Evolutionary conservation across 176 grass and related monocot genomes (phyloP).

Genomic region (Cenchrus americanus): DNA sequence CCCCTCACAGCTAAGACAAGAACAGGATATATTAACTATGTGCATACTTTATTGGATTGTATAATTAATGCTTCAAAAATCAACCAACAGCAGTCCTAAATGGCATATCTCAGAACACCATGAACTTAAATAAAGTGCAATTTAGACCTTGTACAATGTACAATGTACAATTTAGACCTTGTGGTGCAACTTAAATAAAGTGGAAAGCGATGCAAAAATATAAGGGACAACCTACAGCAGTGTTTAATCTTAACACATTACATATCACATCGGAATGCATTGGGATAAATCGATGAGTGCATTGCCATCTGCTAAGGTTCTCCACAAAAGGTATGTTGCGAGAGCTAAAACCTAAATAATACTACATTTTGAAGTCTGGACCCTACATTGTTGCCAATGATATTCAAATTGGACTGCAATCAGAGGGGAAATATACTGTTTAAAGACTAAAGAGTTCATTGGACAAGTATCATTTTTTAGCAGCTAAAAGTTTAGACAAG

Average conservation of each 20-base stretch:
- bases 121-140: background rate
- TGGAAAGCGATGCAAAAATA: slow-evolving; percentile 15
- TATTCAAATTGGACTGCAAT: slow-evolving; percentile 4
- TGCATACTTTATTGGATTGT: background rate
- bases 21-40: slow-evolving; percentile 4
- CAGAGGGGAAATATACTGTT: background rate
- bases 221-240: background rate
- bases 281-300: background rate
- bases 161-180: background rate
- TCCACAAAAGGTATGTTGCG: background rate
- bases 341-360: background rate
- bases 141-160: background rate
- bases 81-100: background rate
- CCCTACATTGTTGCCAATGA: background rate
- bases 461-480: background rate
- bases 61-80: slow-evolving; percentile 20
- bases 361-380: background rate
- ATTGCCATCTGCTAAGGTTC: background rate
- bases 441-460: background rate
- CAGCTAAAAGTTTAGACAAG: background rate
- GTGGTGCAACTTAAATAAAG: slow-evolving; percentile 14
- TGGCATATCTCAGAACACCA: background rate
- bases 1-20: slow-evolving; percentile 75
- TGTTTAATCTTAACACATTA: slow-evolving; percentile 2
- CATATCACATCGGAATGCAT: slow-evolving; percentile 13